phyloP scores from a whole-genome alignment of 805 yeast species.

The Tetrapisispora pingtungensis region DNA sequence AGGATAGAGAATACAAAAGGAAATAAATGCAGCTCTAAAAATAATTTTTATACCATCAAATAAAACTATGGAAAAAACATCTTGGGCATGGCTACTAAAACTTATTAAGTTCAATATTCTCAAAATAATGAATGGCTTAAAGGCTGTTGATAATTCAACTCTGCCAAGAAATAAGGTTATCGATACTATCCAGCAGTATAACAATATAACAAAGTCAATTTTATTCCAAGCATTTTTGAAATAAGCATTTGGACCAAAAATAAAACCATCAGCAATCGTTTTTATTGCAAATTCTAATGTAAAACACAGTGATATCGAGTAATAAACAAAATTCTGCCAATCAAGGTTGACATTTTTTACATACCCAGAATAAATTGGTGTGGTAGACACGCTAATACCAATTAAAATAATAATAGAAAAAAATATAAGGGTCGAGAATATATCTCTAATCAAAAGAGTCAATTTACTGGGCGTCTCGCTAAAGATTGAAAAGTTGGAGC shows the following conservation, averaged over 20 bases:
- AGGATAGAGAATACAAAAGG: slow-evolving; percentile 1
- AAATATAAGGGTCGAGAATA: not conserved
- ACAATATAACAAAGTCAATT: not conserved
- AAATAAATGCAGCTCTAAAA: not conserved
- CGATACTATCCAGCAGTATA: not conserved
- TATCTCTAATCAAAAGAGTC: not conserved
- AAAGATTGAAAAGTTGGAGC: too few relatives aligned
- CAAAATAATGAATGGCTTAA: not conserved
- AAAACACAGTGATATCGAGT: not conserved
- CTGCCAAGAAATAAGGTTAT: not conserved
- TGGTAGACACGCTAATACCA: not conserved
- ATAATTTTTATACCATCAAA: not conserved
- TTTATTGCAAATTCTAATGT: not conserved
- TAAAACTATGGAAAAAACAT: not conserved
- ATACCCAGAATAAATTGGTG: not conserved
- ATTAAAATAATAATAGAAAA: not conserved
- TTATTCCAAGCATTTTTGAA: slow-evolving; percentile 1
- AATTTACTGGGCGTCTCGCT: not conserved
- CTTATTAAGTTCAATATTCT: not conserved
- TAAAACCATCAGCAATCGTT: slow-evolving; percentile 2
- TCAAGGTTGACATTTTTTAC: not conserved
- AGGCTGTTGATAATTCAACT: not conserved
- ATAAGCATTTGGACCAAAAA: slow-evolving; percentile 1
- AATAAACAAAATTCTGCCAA: not conserved
- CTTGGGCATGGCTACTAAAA: not conserved